A percentile compares a stretch with the other conserved stretches of the same genome.
Conservation (phyloP, 768 basidiomycete genomes). For the Hydnomerulius pinastri region DNA sequence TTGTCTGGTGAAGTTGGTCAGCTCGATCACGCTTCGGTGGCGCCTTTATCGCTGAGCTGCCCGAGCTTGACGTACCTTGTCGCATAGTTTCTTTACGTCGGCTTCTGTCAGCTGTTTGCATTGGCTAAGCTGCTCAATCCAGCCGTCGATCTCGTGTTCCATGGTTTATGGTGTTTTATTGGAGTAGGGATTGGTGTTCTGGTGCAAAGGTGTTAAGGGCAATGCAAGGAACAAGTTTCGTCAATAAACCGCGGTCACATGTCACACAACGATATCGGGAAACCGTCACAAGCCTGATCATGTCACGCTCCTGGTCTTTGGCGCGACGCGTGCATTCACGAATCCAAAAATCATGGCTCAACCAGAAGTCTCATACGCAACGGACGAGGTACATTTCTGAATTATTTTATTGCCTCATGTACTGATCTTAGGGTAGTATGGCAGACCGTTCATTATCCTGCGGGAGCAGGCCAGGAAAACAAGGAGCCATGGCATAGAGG, state of each 20-base stretch:
- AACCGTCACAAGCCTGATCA: conserved; percentile 23
- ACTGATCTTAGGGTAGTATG: conserved; percentile 57
- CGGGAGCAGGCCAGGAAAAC: conserved; percentile 93
- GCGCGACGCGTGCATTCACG: conserved; percentile 13
- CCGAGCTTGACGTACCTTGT: conserved; percentile 73
- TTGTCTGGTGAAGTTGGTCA: conserved; percentile 59
- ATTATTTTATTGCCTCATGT: not conserved
- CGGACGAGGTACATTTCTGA: conserved; percentile 68
- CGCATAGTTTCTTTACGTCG: conserved; percentile 97
- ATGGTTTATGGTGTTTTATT: conserved; percentile 28
- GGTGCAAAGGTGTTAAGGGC: conserved; percentile 32
- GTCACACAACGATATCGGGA: conserved; percentile 27
- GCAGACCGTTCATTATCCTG: conserved; percentile 96
- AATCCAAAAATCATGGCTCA: conserved; percentile 29
- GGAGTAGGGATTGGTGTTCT: conserved; percentile 9
- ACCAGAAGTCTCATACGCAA: conserved; percentile 78
- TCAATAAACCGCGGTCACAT: conserved; percentile 24
- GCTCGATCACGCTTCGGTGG: conserved; percentile 10
- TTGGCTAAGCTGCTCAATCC: conserved; percentile 95
- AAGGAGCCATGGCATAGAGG: conserved; percentile 87
- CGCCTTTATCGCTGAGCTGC: conserved; percentile 17
- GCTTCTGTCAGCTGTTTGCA: conserved; percentile 96
- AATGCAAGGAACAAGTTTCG: conserved; percentile 1
- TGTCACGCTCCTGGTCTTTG: conserved; percentile 23
- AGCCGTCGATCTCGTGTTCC: conserved; percentile 85